Evolutionary conservation across 2,329 filamentous ascomycete species (phyloP).

Genomic region (Neurospora crassa): DNA sequence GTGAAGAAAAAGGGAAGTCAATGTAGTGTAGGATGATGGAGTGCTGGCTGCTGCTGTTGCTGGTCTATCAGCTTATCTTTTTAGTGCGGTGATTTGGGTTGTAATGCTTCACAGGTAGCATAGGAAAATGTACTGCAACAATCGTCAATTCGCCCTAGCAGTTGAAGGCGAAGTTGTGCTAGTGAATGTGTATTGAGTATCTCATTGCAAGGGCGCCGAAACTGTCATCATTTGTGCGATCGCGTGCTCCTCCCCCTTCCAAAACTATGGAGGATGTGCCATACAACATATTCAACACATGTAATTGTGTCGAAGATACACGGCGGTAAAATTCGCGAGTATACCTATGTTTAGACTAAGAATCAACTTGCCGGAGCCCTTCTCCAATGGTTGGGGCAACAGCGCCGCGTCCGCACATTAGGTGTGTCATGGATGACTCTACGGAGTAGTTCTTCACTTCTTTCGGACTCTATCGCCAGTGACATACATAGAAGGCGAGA

Average conservation of each 20-base stretch:
- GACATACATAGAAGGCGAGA: not conserved
- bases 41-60: not conserved
- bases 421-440: not conserved
- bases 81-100: not conserved
- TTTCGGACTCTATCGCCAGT: not conserved
- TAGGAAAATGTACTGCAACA: not conserved
- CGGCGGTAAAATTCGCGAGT: not conserved
- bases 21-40: not conserved
- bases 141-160: not conserved
- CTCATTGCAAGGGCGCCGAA: not conserved
- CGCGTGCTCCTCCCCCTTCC: not conserved
- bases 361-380: not conserved
- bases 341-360: too few species aligned
- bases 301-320: not conserved
- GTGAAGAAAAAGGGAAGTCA: constrained; percentile 3
- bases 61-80: not conserved
- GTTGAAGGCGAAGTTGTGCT: not conserved
- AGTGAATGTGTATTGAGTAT: not conserved
- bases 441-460: too few species aligned
- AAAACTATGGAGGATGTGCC: not conserved
- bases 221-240: not conserved
- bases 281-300: not conserved
- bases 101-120: not conserved
- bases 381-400: not conserved
- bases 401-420: not conserved